Conservation (phyloP, 2,329 filamentous ascomycete genomes). For the Plenodomus tracheiphilus region DNA sequence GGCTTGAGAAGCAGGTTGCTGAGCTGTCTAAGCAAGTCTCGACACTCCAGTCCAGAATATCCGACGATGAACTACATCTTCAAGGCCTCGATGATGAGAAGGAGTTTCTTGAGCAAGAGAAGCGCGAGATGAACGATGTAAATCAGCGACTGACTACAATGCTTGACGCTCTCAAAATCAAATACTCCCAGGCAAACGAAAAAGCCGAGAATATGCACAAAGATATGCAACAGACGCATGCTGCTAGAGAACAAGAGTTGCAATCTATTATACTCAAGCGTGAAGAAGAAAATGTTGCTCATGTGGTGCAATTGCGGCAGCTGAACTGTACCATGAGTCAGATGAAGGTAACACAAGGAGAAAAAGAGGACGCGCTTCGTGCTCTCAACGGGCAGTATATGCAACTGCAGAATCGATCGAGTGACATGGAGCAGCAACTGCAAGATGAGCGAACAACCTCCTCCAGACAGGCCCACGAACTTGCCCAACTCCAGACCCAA, state of each 20-base stretch:
- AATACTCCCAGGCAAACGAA: constrained; percentile 44
- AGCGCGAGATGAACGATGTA: constrained; percentile 41
- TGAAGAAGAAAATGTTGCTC: constrained; percentile 4
- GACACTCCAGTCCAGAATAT: constrained; percentile 30
- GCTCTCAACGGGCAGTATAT: constrained; percentile 30
- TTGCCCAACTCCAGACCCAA: constrained; percentile 24
- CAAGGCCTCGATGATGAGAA: constrained; percentile 39
- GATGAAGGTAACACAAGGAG: constrained; percentile 9
- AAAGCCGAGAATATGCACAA: constrained; percentile 35
- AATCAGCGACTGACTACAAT: constrained; percentile 35
- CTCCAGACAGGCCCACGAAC: constrained; percentile 20
- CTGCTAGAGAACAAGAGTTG: constrained; percentile 44
- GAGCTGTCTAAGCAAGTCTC: constrained; percentile 42
- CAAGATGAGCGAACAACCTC: constrained; percentile 19
- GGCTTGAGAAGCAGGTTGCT: constrained; percentile 37
- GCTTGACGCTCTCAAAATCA: constrained; percentile 36
- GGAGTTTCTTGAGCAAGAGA: constrained; percentile 31
- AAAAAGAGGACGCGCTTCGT: constrained; percentile 12
- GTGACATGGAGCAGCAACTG: constrained; percentile 26
- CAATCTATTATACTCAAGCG: constrained; percentile 23
- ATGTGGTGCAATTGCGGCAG: constrained; percentile 8
- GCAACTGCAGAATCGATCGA: constrained; percentile 33
- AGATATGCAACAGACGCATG: constrained; percentile 23
- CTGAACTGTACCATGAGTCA: constrained; percentile 8
- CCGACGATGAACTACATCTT: constrained; percentile 33